Conservation (phyloP, 345 rosid genomes). For the Moricandia moricandioides region DNA sequence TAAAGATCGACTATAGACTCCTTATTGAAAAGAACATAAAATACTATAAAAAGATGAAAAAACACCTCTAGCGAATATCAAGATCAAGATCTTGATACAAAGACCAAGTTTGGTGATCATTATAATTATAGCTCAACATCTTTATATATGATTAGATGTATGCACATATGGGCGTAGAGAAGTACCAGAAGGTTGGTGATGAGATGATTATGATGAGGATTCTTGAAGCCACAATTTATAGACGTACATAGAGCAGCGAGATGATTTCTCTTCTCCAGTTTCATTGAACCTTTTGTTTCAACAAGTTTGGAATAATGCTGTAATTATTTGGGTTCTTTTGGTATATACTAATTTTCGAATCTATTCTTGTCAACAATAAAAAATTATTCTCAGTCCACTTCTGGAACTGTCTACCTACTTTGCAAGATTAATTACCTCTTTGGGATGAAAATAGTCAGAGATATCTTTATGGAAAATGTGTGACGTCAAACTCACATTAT, state of each 20-base stretch:
- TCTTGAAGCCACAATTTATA: conserved; percentile 33
- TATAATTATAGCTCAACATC: not conserved
- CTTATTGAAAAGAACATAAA: not conserved
- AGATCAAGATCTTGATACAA: not conserved
- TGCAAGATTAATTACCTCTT: conserved; percentile 6
- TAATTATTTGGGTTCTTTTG: not conserved
- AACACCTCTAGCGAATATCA: not conserved
- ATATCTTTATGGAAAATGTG: not conserved
- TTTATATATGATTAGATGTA: not conserved
- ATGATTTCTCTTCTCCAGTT: not conserved
- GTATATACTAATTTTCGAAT: conserved; percentile 5
- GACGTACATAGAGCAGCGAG: not conserved
- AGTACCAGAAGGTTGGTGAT: not conserved
- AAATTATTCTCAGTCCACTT: not conserved
- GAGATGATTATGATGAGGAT: conserved; percentile 15
- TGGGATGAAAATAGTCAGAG: not conserved
- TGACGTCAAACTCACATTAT: conserved; percentile 1
- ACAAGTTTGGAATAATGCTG: conserved; percentile 23
- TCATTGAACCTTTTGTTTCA: conserved; percentile 11
- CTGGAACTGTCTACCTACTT: not conserved
- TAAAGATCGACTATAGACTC: not conserved
- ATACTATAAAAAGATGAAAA: not conserved
- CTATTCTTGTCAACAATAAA: not conserved
- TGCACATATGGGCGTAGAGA: conserved; percentile 1
- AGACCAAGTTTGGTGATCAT: not conserved